Conservation (phyloP, 352 stramenopile species). For the Globisporangium polare region DNA sequence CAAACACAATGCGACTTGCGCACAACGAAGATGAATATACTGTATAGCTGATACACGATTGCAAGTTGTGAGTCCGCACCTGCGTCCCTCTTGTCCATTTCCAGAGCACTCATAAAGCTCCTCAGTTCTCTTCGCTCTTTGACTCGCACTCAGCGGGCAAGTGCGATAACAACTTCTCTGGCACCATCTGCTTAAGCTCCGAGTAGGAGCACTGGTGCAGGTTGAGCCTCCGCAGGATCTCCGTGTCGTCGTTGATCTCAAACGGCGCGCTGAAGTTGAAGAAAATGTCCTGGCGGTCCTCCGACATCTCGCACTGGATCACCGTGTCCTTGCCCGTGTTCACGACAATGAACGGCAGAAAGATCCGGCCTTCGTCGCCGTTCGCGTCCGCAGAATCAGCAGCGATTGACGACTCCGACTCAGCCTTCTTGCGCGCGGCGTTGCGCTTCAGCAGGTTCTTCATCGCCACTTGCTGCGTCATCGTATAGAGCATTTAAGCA, state of each 20-base stretch:
- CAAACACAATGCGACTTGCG: too few species aligned
- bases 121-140: conserved; percentile 55
- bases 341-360: conserved; percentile 96
- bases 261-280: conserved; percentile 97
- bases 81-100: background rate
- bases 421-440: conserved; percentile 48
- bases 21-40: background rate
- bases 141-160: conserved; percentile 76
- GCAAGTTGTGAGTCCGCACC: background rate
- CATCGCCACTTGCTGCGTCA: conserved; percentile 88
- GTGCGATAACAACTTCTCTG: conserved; percentile 71
- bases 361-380: conserved; percentile 84
- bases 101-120: background rate
- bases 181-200: conserved; percentile 72
- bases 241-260: conserved; percentile 97
- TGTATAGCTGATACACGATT: background rate
- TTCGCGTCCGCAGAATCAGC: background rate
- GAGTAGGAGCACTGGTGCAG: conserved; percentile 76
- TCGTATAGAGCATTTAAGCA: background rate
- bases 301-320: conserved; percentile 96
- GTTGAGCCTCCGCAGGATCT: conserved; percentile 93
- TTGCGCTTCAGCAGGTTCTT: conserved; percentile 93
- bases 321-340: conserved; percentile 93
- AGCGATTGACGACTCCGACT: conserved; percentile 25
- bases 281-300: conserved; percentile 93